phyloP scores from a whole-genome alignment of 2,329 filamentous ascomycete genomes.

The Aureobasidium sp. region DNA sequence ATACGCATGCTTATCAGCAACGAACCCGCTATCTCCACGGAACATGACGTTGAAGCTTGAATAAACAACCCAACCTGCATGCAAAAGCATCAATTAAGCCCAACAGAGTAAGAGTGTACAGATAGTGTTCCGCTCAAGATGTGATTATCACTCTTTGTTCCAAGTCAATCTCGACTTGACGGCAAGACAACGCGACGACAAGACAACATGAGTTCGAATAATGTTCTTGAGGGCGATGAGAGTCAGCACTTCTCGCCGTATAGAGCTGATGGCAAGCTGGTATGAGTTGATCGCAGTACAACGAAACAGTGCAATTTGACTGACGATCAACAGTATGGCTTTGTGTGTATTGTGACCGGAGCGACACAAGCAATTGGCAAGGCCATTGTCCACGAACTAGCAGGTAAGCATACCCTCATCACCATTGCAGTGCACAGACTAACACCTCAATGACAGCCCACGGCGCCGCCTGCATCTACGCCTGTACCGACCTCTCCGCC shows the following conservation, averaged over 20 bases:
- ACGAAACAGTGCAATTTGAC: neutral
- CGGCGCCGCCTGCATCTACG: conserved; percentile 70
- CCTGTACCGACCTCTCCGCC: conserved; percentile 54
- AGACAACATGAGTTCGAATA: conserved; percentile 13
- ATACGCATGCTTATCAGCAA: conserved; percentile 18
- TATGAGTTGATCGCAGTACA: conserved; percentile 30
- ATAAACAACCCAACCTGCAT: conserved; percentile 21
- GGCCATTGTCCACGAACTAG: conserved; percentile 66
- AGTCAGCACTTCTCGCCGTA: conserved; percentile 62
- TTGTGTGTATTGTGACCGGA: conserved; percentile 71
- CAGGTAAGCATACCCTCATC: conserved; percentile 43
- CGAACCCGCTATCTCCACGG: conserved; percentile 20
- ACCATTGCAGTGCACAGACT: neutral
- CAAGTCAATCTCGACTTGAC: neutral
- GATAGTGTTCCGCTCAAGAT: neutral
- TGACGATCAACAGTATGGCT: conserved; percentile 57
- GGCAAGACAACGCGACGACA: neutral
- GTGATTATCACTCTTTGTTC: neutral
- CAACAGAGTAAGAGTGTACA: neutral
- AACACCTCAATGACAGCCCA: conserved; percentile 51
- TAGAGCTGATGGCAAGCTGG: conserved; percentile 63
- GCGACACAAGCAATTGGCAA: conserved; percentile 67
- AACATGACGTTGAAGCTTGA: conserved; percentile 21
- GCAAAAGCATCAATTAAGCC: neutral
- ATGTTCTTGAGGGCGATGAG: conserved; percentile 22